Conservation (phyloP, 78 protist genomes). For the Pigoraptor vietnamica region DNA sequence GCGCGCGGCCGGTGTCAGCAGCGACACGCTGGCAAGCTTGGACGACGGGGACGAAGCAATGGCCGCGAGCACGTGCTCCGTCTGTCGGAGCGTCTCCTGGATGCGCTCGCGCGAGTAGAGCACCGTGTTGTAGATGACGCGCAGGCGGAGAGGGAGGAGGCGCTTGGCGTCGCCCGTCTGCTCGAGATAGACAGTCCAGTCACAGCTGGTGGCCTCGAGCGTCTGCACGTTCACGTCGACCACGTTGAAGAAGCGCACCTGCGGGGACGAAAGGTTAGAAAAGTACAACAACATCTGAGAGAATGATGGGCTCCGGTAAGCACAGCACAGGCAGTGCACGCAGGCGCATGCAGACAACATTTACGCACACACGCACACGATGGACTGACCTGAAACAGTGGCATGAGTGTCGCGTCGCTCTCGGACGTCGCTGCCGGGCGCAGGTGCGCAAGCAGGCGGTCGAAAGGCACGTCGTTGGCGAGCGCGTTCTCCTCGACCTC, state of each 20-base stretch:
- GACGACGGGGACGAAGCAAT: not conserved
- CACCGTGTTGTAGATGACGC: conserved; percentile 5
- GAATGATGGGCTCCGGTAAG: not conserved
- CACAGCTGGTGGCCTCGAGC: conserved; percentile 17
- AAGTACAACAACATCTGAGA: not conserved
- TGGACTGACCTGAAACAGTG: not conserved
- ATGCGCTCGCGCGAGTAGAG: conserved; percentile 7
- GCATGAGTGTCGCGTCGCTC: not conserved
- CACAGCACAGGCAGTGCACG: not conserved
- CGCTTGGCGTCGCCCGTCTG: conserved; percentile 17
- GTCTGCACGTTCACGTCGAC: not conserved
- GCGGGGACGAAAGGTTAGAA: not conserved
- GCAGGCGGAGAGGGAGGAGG: conserved; percentile 17
- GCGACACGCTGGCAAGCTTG: not conserved
- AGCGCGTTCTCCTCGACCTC: not conserved
- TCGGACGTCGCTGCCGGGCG: not conserved
- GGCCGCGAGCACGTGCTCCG: not conserved
- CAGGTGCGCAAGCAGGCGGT: not conserved
- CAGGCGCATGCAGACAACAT: not conserved
- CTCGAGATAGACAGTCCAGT: conserved; percentile 31
- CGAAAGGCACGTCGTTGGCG: conserved; percentile 1
- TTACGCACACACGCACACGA: too few species aligned
- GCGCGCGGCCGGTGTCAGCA: not conserved
- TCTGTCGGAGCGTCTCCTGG: not conserved
- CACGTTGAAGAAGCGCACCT: conserved; percentile 17